A percentile compares a stretch with the other conserved stretches of the same genome.
Evolutionary conservation across 768 basidiomycete species (phyloP).

Genomic region (Neoboletus magnificus): DNA sequence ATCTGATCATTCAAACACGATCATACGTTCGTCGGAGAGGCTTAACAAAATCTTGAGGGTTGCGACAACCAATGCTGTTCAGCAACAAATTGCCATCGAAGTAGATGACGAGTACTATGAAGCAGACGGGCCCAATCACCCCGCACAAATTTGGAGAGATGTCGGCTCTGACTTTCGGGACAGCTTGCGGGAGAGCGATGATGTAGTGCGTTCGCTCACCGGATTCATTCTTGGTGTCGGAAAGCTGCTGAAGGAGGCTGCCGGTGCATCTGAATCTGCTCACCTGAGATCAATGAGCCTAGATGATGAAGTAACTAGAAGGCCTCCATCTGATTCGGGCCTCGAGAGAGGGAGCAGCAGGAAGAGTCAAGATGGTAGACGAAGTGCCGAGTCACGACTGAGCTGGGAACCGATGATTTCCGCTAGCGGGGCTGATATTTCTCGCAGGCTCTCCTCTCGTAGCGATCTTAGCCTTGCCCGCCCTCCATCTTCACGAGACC

Average conservation of each 20-base stretch:
- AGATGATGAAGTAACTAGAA: slow-evolving; percentile 44
- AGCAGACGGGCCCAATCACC: slow-evolving; percentile 30
- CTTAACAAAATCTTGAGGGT: slow-evolving; percentile 59
- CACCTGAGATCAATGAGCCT: slow-evolving; percentile 53
- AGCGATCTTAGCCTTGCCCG: slow-evolving; percentile 21
- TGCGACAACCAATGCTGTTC: slow-evolving; percentile 57
- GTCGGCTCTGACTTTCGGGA: slow-evolving; percentile 75
- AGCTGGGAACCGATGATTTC: slow-evolving; percentile 41
- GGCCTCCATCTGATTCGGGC: slow-evolving; percentile 33
- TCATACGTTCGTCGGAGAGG: slow-evolving; percentile 64
- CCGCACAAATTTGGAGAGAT: slow-evolving; percentile 61
- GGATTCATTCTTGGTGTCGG: slow-evolving; percentile 75
- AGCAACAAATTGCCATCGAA: slow-evolving; percentile 74
- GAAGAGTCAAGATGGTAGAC: slow-evolving; percentile 53
- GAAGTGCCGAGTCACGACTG: slow-evolving; percentile 47
- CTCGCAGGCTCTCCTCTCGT: slow-evolving; percentile 27
- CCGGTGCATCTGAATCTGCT: slow-evolving; percentile 30
- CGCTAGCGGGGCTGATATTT: slow-evolving; percentile 21
- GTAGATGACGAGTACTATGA: slow-evolving; percentile 46
- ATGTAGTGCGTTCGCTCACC: slow-evolving; percentile 73
- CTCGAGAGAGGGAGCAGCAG: slow-evolving; percentile 40
- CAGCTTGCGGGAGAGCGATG: slow-evolving; percentile 68
- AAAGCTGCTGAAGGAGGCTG: slow-evolving; percentile 59
- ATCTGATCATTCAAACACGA: slow-evolving; percentile 55
- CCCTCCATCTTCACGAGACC: slow-evolving; percentile 26